A percentile compares a stretch with the other conserved stretches of the same genome.
Conservation (phyloP, 108 stramenopile genomes). For the Schizochytrium sp. region DNA sequence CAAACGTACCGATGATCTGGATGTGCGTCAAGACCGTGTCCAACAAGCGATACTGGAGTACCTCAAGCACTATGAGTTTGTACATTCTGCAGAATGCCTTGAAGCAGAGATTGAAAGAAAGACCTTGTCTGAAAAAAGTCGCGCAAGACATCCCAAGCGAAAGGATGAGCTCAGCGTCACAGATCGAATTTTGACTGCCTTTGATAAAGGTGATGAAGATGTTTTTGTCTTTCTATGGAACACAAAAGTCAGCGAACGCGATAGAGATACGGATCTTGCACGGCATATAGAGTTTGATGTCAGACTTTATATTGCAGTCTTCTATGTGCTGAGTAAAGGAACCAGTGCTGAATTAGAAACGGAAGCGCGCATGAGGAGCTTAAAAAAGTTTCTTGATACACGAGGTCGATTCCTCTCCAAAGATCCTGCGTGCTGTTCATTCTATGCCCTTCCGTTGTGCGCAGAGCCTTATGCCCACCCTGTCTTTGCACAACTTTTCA, state of each 20-base stretch:
- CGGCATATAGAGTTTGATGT: constrained; percentile 32
- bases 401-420: constrained; percentile 18
- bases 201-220: constrained; percentile 1
- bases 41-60: constrained; percentile 50
- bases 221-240: constrained; percentile 25
- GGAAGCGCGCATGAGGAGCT: neutral
- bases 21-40: neutral
- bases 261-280: constrained; percentile 17
- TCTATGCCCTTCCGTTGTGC: constrained; percentile 37
- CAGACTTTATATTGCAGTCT: constrained; percentile 25
- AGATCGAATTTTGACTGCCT: neutral
- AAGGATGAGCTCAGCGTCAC: neutral
- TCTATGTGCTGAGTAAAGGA: neutral
- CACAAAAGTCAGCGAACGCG: neutral
- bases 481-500: neutral
- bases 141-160: neutral
- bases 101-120: constrained; percentile 35
- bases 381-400: constrained; percentile 32
- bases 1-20: neutral
- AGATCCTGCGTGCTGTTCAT: neutral
- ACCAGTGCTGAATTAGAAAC: constrained; percentile 28
- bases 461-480: neutral
- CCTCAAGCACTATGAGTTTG: constrained; percentile 51
- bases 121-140: neutral
- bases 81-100: constrained; percentile 50